Evolutionary conservation across 805 yeast species (phyloP).

Genomic region (Phaffomyces thermotolerans): DNA sequence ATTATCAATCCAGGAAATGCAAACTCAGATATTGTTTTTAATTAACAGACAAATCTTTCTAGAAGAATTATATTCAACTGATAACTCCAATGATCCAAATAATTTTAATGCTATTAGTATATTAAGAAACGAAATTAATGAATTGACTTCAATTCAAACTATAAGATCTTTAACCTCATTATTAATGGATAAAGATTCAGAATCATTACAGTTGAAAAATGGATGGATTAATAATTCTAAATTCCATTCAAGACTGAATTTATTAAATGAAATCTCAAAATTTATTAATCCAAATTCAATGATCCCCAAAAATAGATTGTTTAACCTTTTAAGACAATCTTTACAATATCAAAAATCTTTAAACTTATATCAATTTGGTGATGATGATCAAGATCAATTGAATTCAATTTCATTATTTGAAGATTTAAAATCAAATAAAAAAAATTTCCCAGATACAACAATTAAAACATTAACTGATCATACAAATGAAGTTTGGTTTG

Average conservation of each 20-base stretch:
- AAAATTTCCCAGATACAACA: conserved; percentile 41
- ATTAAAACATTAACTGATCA: conserved; percentile 45
- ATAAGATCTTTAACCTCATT: conserved; percentile 25
- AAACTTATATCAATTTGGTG: conserved; percentile 29
- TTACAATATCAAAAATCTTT: conserved; percentile 36
- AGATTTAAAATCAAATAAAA: conserved; percentile 27
- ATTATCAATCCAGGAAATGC: conserved; percentile 5
- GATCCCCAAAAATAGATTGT: conserved; percentile 46
- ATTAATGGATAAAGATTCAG: conserved; percentile 22
- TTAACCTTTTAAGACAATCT: conserved; percentile 46
- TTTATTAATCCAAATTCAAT: conserved; percentile 45
- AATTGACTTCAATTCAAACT: conserved; percentile 19
- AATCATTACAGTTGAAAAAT: conserved; percentile 17
- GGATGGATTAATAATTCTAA: conserved; percentile 26
- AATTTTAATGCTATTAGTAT: conserved; percentile 29
- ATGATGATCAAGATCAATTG: conserved; percentile 10
- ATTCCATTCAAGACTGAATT: conserved; percentile 29
- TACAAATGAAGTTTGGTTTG: conserved; percentile 76
- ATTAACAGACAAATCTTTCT: conserved; percentile 35
- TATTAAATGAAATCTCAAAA: conserved; percentile 37
- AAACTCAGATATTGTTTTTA: conserved; percentile 23
- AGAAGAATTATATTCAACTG: conserved; percentile 29
- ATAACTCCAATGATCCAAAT: conserved; percentile 19
- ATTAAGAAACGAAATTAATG: conserved; percentile 30
- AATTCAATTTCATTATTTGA: conserved; percentile 26